Percentiles rank a stretch among this genome's conserved stretches.
phyloP scores from a whole-genome alignment of 805 yeast genomes.

The Scheffersomyces stipitis region DNA sequence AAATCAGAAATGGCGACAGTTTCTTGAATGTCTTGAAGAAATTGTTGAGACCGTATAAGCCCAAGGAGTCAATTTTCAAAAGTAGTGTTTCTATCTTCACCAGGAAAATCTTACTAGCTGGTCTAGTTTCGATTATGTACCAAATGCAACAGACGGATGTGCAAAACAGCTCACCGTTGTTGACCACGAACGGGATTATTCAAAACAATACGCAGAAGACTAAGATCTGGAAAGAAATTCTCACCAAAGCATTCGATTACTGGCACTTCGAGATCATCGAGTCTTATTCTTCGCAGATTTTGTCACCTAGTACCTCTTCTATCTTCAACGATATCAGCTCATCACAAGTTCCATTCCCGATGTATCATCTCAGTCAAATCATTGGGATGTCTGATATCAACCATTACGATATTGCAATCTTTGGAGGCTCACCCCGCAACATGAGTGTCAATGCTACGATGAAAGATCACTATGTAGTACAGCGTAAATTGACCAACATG shows the following conservation, averaged over 20 bases:
- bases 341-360: slow-evolving; percentile 38
- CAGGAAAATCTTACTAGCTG: slow-evolving; percentile 64
- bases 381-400: slow-evolving; percentile 60
- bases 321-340: slow-evolving; percentile 13
- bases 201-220: slow-evolving; percentile 25
- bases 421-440: slow-evolving; percentile 80
- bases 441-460: slow-evolving; percentile 50
- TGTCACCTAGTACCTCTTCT: slow-evolving; percentile 7
- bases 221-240: slow-evolving; percentile 65
- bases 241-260: slow-evolving; percentile 68
- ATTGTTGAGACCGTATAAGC: slow-evolving; percentile 52
- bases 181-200: slow-evolving; percentile 16
- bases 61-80: slow-evolving; percentile 32
- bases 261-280: slow-evolving; percentile 55
- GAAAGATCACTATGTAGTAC: slow-evolving; percentile 36
- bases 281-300: slow-evolving; percentile 11
- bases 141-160: slow-evolving; percentile 73
- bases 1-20: slow-evolving; percentile 19
- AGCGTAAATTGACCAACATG: slow-evolving; percentile 29
- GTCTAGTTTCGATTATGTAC: slow-evolving; percentile 62
- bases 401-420: slow-evolving; percentile 75
- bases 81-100: slow-evolving; percentile 50
- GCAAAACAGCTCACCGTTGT: slow-evolving; percentile 47
- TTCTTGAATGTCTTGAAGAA: slow-evolving; percentile 60
- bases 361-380: slow-evolving; percentile 72